Conservation (phyloP, 2,329 filamentous ascomycete species). For the Apiospora pterosperma region DNA sequence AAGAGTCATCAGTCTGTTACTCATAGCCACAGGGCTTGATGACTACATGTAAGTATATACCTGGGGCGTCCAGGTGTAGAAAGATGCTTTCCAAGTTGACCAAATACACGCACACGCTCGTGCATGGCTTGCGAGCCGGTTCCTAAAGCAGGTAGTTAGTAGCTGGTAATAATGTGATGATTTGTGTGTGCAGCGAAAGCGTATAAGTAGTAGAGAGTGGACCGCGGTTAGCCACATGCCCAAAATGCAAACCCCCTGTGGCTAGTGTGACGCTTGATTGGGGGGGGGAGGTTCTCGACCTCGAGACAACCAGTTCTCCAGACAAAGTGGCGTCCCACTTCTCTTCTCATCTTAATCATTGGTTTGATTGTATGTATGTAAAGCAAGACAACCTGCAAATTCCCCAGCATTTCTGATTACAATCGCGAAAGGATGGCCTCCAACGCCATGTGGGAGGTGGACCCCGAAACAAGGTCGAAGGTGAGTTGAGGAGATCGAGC, state of each 20-base stretch:
- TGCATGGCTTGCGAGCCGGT: background rate
- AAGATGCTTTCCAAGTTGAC: background rate
- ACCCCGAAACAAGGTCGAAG: conserved; percentile 95
- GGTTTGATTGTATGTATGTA: background rate
- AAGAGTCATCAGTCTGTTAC: background rate
- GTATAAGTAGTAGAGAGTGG: too few relatives aligned
- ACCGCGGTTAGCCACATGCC: background rate
- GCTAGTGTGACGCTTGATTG: background rate
- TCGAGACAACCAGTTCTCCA: background rate
- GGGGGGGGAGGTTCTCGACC: background rate
- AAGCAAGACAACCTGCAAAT: background rate
- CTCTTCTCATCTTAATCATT: background rate
- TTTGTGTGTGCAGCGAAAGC: too few relatives aligned
- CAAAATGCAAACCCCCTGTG: background rate
- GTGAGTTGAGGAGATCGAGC: conserved; percentile 41
- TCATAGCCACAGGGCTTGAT: too few relatives aligned
- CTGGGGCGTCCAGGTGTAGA: background rate
- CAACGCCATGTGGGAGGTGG: conserved; percentile 96
- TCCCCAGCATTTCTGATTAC: background rate
- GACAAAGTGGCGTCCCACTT: background rate
- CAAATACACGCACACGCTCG: background rate
- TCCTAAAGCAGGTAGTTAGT: background rate
- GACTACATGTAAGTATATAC: background rate
- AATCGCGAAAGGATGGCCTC: background rate
- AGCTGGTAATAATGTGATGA: too few relatives aligned